Evolutionary conservation across 2,329 filamentous ascomycete species (phyloP).

Genomic region (Macroventuria anomochaeta): DNA sequence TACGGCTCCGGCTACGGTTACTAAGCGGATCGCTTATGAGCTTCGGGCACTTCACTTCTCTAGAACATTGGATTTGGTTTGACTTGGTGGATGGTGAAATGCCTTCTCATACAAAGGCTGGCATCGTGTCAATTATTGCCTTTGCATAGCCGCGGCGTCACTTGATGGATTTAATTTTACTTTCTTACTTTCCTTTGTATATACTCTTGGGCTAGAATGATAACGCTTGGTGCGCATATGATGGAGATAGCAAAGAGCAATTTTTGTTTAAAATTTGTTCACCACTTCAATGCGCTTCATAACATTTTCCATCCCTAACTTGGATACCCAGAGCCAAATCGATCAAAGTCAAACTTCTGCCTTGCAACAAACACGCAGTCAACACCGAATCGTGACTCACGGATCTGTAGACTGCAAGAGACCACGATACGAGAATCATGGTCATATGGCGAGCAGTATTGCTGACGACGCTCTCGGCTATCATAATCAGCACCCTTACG

Average conservation of each 20-base stretch:
- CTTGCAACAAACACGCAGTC: no score
- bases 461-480: not conserved
- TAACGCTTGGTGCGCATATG: slow-evolving; percentile 3
- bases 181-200: slow-evolving; percentile 20
- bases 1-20: slow-evolving; percentile 28
- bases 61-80: slow-evolving; percentile 10
- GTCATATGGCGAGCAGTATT: not conserved
- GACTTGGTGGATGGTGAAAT: slow-evolving; percentile 5
- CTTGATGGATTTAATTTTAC: slow-evolving; percentile 7
- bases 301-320: no score
- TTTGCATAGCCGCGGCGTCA: slow-evolving; percentile 37
- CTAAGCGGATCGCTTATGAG: slow-evolving; percentile 16
- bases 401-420: not conserved
- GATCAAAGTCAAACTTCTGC: no score
- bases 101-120: slow-evolving; percentile 5
- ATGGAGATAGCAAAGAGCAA: not conserved
- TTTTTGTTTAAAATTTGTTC: not conserved
- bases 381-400: no score
- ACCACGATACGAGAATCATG: not conserved
- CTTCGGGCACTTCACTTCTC: slow-evolving; percentile 2
- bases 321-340: no score
- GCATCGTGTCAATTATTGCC: slow-evolving; percentile 16
- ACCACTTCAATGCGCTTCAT: not conserved
- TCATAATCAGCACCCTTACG: not conserved
- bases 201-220: slow-evolving; percentile 18